These are phyloP conservation scores for Basidioascus undulatus DNA, from an alignment of 768 basidiomycete species.

Conservation along the genomic window DNA sequence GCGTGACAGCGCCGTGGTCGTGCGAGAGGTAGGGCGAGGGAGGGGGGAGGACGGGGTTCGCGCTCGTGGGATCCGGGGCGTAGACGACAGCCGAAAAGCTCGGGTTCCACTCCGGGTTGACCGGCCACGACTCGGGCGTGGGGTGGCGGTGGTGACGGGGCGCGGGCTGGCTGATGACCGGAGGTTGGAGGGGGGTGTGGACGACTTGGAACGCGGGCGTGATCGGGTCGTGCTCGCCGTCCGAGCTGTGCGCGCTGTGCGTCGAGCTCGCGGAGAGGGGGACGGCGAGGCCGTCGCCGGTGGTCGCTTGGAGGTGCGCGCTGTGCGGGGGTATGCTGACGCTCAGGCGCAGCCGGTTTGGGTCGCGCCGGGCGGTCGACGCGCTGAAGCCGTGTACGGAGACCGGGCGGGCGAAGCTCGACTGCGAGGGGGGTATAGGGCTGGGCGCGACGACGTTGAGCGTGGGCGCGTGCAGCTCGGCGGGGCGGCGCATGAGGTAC, in stretches of 20 bases:
- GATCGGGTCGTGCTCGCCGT: background rate
- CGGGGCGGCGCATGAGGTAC: background rate
- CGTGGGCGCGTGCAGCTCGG: background rate
- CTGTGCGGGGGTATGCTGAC: background rate
- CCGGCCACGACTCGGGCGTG: too few relatives aligned
- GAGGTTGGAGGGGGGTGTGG: slow-evolving; percentile 2
- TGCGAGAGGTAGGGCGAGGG: too few relatives aligned
- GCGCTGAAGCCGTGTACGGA: background rate
- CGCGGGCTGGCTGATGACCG: too few relatives aligned
- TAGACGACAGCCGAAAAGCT: too few relatives aligned
- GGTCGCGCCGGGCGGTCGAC: background rate
- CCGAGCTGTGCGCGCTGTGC: background rate
- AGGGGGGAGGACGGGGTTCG: too few relatives aligned
- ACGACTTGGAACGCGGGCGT: slow-evolving; percentile 1
- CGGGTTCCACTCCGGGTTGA: too few relatives aligned
- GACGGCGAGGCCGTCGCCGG: background rate
- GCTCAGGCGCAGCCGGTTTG: background rate
- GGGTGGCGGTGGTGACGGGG: too few relatives aligned
- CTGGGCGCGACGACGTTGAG: background rate
- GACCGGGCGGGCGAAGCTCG: too few relatives aligned
- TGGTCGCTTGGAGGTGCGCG: background rate
- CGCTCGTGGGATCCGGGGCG: too few relatives aligned
- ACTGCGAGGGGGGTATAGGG: background rate
- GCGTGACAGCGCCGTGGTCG: too few relatives aligned
- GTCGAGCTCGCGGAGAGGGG: background rate